Conservation (phyloP, 2,329 filamentous ascomycete species). For the Stagonosporopsis rhizophila region DNA sequence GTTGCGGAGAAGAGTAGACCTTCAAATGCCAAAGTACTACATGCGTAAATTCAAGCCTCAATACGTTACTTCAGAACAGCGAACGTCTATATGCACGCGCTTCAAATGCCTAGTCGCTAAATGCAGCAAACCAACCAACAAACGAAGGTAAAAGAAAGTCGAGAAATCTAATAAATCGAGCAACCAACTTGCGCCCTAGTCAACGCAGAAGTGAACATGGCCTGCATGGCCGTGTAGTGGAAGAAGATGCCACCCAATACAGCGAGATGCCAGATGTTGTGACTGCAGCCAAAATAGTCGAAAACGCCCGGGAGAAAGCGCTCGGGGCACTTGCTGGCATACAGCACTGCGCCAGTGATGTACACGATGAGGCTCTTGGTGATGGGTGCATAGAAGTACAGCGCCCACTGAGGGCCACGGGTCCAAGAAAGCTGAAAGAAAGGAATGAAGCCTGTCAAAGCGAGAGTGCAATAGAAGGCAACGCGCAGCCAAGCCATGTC, state of each 20-base stretch:
- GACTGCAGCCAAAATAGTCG: constrained; percentile 92
- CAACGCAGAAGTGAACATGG: constrained; percentile 76
- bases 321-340: constrained; percentile 91
- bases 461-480: constrained; percentile 87
- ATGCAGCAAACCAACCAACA: constrained; percentile 11
- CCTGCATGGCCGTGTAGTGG: constrained; percentile 95
- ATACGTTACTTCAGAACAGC: constrained; percentile 2
- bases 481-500: constrained; percentile 96
- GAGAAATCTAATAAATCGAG: constrained; percentile 35
- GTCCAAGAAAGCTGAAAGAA: constrained; percentile 82
- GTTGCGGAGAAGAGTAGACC: background rate
- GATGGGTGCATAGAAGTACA: constrained; percentile 88
- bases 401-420: constrained; percentile 80
- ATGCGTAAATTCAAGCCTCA: background rate
- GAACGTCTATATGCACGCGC: constrained; percentile 18
- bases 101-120: constrained; percentile 19
- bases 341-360: constrained; percentile 81
- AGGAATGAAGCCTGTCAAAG: constrained; percentile 86
- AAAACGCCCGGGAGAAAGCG: constrained; percentile 92
- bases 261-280: constrained; percentile 97
- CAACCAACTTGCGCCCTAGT: constrained; percentile 43
- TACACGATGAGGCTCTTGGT: constrained; percentile 88
- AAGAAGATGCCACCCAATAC: constrained; percentile 96
- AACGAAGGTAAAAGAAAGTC: background rate
- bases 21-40: background rate